Evolutionary conservation across 164 flowering plant genomes (phyloP), one percentile per base, ranked within the genome.

Genomic region (Berberis vulgaris): DNA sequence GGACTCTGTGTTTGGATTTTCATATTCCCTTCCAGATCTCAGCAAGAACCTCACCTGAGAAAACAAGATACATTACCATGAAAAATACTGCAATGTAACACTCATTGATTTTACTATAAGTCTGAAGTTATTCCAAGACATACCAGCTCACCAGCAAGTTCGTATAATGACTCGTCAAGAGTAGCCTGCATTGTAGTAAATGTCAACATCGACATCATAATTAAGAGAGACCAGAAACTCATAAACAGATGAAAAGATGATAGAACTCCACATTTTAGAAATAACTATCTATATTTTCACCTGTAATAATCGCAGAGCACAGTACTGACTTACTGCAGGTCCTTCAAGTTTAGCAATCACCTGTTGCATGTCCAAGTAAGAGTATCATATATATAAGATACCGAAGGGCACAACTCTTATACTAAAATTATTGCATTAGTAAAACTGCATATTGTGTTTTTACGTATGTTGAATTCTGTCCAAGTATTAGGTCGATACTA

Each of bases 91-190:
- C 45, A 67, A 7, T 62, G 59, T 50, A 41, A 13, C 44, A 62
- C n/a, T 53, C 57, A 49, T 46, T 53, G 12, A 7, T 61, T 47
- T 10, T 7, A 63, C 63, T 50, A 50, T 13, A 41, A 6, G 43
- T 9, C 59, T 42, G 50, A 46, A 41, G 50, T 13, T 38, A 3
- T 57, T 39, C 43, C 42, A 42, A 67, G 6, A 41, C 65, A 42
- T 89, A 94, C 99, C 97, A 94, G 91, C 76, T 94, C 99, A 65
- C 99, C 99, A 67, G 97, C 99, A 63, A 94, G 96, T 78, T 94
- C 99, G 78, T 94, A 94, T 57, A 94, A 76, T 62, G 96, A 89
- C 73, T 91, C 99, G 67, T 91, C 96, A 49, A 94, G 91, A 61
- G 97, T 91, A 67, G 97, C 99, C 93, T 94, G 84, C 74, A 76